Conservation (phyloP, 257 asterid genomes). For the Ajuga chamaepitys region DNA sequence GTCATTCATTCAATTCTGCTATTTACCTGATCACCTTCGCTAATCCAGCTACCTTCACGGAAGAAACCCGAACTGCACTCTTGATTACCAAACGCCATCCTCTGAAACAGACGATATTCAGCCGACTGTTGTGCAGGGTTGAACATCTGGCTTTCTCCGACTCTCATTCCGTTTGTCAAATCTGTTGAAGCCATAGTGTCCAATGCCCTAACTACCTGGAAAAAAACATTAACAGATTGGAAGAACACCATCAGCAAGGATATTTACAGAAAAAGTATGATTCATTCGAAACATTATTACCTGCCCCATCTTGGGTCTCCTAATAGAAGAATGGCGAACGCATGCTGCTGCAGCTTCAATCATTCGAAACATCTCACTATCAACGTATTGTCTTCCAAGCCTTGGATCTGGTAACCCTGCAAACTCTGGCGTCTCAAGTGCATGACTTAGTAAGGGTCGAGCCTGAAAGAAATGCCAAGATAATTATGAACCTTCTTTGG, state of each 20-base stretch:
- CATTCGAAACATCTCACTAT: constrained; percentile 38
- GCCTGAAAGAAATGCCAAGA: constrained; percentile 24
- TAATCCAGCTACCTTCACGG: constrained; percentile 23
- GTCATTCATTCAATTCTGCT: constrained; percentile 15
- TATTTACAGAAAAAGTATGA: too few relatives aligned
- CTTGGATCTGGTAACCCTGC: constrained; percentile 34
- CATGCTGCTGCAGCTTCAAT: constrained; percentile 53
- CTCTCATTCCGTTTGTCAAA: constrained; percentile 75
- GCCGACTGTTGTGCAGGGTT: constrained; percentile 53
- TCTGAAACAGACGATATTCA: constrained; percentile 58
- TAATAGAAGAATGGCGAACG: constrained; percentile 35
- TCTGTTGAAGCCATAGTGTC: constrained; percentile 50
- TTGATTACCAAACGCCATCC: constrained; percentile 77
- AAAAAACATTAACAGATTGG: neutral
- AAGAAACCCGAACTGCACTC: constrained; percentile 53
- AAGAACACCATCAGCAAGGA: neutral
- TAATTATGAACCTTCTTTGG: neutral
- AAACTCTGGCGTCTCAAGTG: constrained; percentile 31
- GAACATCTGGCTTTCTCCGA: constrained; percentile 66
- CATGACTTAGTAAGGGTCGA: constrained; percentile 38
- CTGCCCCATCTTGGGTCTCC: constrained; percentile 59
- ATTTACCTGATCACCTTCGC: constrained; percentile 25
- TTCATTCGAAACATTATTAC: constrained; percentile 9
- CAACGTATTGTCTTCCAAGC: constrained; percentile 25
- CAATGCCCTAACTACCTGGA: constrained; percentile 73